Evolutionary conservation across 2,329 filamentous ascomycete genomes (phyloP).

Genomic region (Intubia oerlemansii): DNA sequence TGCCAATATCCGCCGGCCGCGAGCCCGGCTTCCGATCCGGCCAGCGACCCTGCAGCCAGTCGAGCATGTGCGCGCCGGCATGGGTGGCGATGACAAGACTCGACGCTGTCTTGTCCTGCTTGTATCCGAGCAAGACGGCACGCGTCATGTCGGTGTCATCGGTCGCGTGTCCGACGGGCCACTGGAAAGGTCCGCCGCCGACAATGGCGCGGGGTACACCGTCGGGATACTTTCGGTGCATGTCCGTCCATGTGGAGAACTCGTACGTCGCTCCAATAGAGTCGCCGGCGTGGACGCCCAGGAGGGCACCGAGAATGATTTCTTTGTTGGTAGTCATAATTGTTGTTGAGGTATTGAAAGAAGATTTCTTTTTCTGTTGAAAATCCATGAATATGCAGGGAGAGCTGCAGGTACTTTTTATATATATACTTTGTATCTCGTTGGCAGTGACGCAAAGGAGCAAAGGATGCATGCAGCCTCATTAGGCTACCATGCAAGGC

Average conservation of each 20-base stretch:
- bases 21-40: conserved; percentile 15
- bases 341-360: too few relatives aligned
- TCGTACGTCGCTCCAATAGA: conserved; percentile 23
- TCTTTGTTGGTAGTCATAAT: conserved; percentile 5
- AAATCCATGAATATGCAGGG: too few relatives aligned
- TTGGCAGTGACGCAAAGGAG: too few relatives aligned
- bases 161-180: conserved; percentile 22
- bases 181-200: conserved; percentile 21
- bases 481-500: too few relatives aligned
- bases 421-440: too few relatives aligned
- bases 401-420: too few relatives aligned
- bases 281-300: conserved; percentile 25
- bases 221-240: conserved; percentile 16
- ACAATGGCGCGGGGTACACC: conserved; percentile 18
- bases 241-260: conserved; percentile 16
- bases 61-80: conserved; percentile 18
- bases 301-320: conserved; percentile 20
- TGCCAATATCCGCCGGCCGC: conserved; percentile 18
- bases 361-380: too few relatives aligned
- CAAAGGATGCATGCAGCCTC: too few relatives aligned
- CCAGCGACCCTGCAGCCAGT: conserved; percentile 22
- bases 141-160: conserved; percentile 27
- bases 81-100: conserved; percentile 12
- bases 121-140: conserved; percentile 22
- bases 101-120: conserved; percentile 6